Percentiles rank a stretch among this genome's conserved stretches.
Evolutionary conservation across 2,329 filamentous ascomycete species (phyloP).

Genomic region (Penicillium oxalicum): DNA sequence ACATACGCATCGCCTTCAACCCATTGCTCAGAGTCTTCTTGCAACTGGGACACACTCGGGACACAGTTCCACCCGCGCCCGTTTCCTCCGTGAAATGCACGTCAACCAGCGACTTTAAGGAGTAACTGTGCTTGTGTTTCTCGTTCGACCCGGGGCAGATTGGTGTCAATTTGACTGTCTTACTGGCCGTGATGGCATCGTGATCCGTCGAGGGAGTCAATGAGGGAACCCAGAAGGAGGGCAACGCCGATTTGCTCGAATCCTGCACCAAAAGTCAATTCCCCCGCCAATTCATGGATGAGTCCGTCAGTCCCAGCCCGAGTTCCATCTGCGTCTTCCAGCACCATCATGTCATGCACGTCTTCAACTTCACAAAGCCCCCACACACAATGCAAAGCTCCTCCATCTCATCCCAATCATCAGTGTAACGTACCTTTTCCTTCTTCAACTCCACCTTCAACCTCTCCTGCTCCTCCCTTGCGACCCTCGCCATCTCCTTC

Average conservation of each 20-base stretch:
- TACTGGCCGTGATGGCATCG: conserved; percentile 52
- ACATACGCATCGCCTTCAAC: conserved; percentile 63
- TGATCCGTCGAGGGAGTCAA: conserved; percentile 63
- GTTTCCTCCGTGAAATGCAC: conserved; percentile 72
- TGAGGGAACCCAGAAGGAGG: conserved; percentile 90
- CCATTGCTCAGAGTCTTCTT: conserved; percentile 76
- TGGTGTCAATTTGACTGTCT: conserved; percentile 61
- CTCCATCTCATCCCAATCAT: neutral
- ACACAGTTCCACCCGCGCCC: conserved; percentile 42
- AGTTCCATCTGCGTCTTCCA: too few species aligned
- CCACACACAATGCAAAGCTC: neutral
- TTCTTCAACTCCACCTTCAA: conserved; percentile 64
- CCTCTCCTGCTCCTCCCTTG: conserved; percentile 62
- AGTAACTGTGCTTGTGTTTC: conserved; percentile 64
- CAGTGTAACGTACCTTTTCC: conserved; percentile 54
- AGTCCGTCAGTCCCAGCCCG: too few species aligned
- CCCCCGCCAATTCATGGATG: neutral
- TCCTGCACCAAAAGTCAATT: conserved; percentile 29
- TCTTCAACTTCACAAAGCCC: too few species aligned
- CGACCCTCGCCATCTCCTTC: conserved; percentile 66
- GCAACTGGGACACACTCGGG: conserved; percentile 73
- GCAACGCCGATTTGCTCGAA: conserved; percentile 61
- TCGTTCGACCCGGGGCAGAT: conserved; percentile 69
- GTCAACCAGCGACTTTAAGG: conserved; percentile 68
- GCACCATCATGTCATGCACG: too few species aligned